phyloP scores from a whole-genome alignment of 129 eudicot species.

The Helichrysum umbraculigerum region DNA sequence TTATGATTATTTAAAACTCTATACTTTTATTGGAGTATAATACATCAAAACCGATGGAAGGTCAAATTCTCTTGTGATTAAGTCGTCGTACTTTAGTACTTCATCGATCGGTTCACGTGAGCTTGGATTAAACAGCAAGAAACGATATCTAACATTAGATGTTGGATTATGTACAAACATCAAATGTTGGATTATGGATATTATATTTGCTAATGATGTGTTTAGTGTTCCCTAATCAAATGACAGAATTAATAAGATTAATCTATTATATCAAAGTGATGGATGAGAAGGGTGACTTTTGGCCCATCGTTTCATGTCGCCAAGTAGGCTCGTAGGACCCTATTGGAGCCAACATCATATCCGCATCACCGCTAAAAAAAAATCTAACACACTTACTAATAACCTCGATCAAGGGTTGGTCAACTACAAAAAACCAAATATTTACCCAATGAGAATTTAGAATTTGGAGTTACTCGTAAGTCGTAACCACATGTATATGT shows the following conservation, averaged over 20 bases:
- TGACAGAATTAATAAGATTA: conserved; percentile 19
- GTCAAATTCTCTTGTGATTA: neutral
- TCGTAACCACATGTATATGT: no score
- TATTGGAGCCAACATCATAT: conserved; percentile 31
- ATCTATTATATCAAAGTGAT: conserved; percentile 12
- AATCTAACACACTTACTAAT: no score
- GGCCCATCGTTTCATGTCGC: conserved; percentile 71
- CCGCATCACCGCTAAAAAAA: conserved; percentile 40
- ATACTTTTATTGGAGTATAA: no score
- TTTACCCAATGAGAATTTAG: no score
- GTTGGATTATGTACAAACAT: conserved; percentile 14
- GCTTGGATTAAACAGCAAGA: conserved; percentile 10
- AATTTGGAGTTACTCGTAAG: no score
- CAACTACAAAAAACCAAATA: neutral
- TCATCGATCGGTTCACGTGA: neutral
- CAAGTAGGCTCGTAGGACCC: conserved; percentile 40
- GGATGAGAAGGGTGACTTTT: conserved; percentile 44
- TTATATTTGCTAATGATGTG: conserved; percentile 13
- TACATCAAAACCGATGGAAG: neutral
- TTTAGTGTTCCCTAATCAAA: conserved; percentile 49
- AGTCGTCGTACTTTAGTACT: neutral
- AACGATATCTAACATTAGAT: conserved; percentile 27
- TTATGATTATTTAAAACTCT: no score
- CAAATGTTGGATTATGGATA: conserved; percentile 12
- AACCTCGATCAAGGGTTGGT: conserved; percentile 14